These are phyloP conservation scores for Fraxinus sp. DNA, from an alignment of 305 asterid genomes.

Conservation along the genomic window DNA sequence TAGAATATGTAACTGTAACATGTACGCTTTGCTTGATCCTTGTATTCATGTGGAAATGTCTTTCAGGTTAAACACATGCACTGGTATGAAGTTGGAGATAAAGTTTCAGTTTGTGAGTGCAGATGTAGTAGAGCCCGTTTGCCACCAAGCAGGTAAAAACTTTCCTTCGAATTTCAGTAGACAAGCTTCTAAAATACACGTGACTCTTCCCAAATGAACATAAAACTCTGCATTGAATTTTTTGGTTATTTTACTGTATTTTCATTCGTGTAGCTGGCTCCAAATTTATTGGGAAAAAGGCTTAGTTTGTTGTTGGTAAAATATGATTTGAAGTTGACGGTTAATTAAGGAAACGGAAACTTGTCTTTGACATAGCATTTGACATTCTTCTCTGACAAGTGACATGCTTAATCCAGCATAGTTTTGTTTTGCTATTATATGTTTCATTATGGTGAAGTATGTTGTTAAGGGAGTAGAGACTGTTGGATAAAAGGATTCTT, in stretches of 20 bases:
- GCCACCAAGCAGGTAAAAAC: slow-evolving; percentile 85
- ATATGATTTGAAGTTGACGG: background rate
- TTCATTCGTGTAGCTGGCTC: background rate
- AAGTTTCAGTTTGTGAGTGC: slow-evolving; percentile 82
- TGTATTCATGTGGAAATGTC: slow-evolving; percentile 15
- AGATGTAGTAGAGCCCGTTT: slow-evolving; percentile 84
- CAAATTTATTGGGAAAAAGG: background rate
- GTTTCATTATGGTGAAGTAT: background rate
- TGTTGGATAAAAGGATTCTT: background rate
- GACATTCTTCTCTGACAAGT: background rate
- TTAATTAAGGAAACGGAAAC: background rate
- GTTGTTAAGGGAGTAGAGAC: background rate
- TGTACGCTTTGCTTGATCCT: slow-evolving; percentile 2
- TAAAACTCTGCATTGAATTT: background rate
- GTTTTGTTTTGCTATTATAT: background rate
- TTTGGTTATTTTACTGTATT: background rate
- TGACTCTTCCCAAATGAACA: background rate
- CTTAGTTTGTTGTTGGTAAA: background rate
- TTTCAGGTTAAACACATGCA: slow-evolving; percentile 92
- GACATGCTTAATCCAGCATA: background rate
- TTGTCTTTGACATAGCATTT: background rate
- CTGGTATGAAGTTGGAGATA: slow-evolving; percentile 79
- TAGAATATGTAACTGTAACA: slow-evolving; percentile 15
- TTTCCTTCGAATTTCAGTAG: slow-evolving; percentile 24
- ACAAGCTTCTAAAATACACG: slow-evolving; percentile 9